Evolutionary conservation across 768 basidiomycete species (phyloP), one percentile per base, ranked within the genome.

Genomic region (Kockovaella imperatae): DNA sequence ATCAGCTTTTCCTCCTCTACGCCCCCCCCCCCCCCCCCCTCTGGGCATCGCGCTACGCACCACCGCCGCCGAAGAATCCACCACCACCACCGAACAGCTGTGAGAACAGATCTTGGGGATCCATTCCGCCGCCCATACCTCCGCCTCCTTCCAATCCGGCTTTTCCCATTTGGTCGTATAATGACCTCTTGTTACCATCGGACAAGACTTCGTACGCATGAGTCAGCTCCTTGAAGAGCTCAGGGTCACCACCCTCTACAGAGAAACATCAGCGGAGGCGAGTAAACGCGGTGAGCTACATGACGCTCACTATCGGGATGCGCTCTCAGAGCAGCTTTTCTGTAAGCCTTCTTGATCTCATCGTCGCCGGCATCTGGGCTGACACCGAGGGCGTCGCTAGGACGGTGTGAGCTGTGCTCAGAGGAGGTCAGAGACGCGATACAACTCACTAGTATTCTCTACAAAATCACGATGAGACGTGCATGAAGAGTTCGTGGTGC

Each of bases 81-180:
- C 74, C 74, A 43, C 74, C 74, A 23, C 75, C 76, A 30, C 75
- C 76, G 51, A 97, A 95, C 35, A 96, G 79, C 63, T 96, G 91
- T 62, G 88, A 86, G 80, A 97, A 99, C 28, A 99, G 78, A 74
- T 99, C 95, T 81, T 93, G 88, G 3, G 95, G 86, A 73, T 97
- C 91, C 88, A 96, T 93, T 6, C 68, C 68, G 15, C 63, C 69
- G 13, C 61, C 62, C 47, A 62, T 62, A 31, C 69, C 69, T 32
- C 57, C 64, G 42, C 69, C 69, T 14, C 62, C 63, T 45, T 68
- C 67, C 29, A 68, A 49, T 40, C 90, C 93, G 53, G 89, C 89
- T 72, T 97, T 91, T 51, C 95, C 95, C 45, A 83, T 81, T 44
- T 84, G 74, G 76, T 97, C 91, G 66, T 99, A 97, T 21, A 70